Evolutionary conservation across 495 filamentous ascomycete genomes (phyloP).

Genomic region (Schizothecium vesticola): DNA sequence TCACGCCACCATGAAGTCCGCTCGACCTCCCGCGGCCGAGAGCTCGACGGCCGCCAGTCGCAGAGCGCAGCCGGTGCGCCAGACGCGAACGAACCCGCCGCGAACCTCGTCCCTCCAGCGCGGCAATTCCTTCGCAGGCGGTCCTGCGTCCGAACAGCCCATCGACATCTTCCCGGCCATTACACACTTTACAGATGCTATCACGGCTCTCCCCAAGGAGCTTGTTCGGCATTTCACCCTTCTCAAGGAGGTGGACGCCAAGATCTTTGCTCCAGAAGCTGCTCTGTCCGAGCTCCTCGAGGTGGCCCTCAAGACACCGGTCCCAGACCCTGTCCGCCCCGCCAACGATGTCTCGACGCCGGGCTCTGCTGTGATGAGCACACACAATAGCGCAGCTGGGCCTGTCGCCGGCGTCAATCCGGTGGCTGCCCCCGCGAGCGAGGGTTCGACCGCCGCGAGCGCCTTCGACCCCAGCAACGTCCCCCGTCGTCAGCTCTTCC

Average conservation of each 20-base stretch:
- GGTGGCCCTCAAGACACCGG: conserved; percentile 56
- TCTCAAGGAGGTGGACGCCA: conserved; percentile 95
- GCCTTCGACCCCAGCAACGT: conserved; percentile 46
- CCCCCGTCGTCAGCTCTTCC: conserved; percentile 62
- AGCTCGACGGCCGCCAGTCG: conserved; percentile 41
- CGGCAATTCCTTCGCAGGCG: conserved; percentile 39
- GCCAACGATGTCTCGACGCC: conserved; percentile 38
- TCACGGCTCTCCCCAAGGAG: conserved; percentile 88
- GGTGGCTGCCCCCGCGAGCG: conserved; percentile 29
- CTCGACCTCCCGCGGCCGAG: conserved; percentile 40
- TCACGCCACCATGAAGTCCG: conserved; percentile 43
- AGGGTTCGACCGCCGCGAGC: conserved; percentile 34
- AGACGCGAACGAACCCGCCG: conserved; percentile 51
- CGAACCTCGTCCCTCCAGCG: conserved; percentile 43
- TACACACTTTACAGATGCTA: conserved; percentile 88
- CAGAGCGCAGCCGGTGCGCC: conserved; percentile 55
- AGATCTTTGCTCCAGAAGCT: conserved; percentile 72
- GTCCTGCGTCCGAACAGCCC: conserved; percentile 41
- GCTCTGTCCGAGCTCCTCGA: conserved; percentile 65
- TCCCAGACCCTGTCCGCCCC: conserved; percentile 36
- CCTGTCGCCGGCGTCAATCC: conserved; percentile 24
- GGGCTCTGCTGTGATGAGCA: conserved; percentile 39
- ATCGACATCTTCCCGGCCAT: conserved; percentile 83
- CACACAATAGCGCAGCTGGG: conserved; percentile 40
- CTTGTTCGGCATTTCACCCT: conserved; percentile 91